A percentile compares a stretch with the other conserved stretches of the same genome.
Conservation (phyloP, 2,329 filamentous ascomycete species). For the Colletotrichum gigasporum region DNA sequence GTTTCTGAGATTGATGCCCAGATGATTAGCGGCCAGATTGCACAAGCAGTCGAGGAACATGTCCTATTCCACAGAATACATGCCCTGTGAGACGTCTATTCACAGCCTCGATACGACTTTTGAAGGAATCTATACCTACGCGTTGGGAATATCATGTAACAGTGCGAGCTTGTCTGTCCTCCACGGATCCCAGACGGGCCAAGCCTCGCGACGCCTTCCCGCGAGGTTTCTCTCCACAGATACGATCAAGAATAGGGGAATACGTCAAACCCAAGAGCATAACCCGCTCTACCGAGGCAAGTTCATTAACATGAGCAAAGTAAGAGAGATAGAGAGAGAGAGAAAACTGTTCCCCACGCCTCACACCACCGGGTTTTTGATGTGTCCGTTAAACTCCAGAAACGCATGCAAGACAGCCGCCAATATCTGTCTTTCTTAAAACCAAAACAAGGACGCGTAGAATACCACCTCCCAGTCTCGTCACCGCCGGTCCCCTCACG, state of each 20-base stretch:
- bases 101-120: neutral
- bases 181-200: neutral
- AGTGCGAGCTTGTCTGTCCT: neutral
- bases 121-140: conserved; percentile 15
- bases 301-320: conserved; percentile 12
- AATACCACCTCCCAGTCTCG: too few species aligned
- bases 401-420: too few species aligned
- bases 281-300: neutral
- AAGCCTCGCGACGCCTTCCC: neutral
- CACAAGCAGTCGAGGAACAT: neutral
- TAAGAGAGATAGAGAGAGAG: neutral
- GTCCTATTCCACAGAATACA: too few species aligned
- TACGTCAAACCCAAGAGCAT: too few species aligned
- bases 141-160: conserved; percentile 19
- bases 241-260: neutral
- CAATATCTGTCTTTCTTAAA: too few species aligned
- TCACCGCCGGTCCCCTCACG: too few species aligned
- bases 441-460: neutral
- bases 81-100: too few species aligned
- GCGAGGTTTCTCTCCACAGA: neutral
- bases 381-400: conserved; percentile 30
- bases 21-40: too few species aligned
- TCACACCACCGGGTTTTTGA: conserved; percentile 26
- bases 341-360: conserved; percentile 12
- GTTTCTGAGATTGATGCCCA: neutral